A percentile compares a stretch with the other conserved stretches of the same genome.
Evolutionary conservation across 108 stramenopile species (phyloP).

Genomic region (Nannochloropsis salina): DNA sequence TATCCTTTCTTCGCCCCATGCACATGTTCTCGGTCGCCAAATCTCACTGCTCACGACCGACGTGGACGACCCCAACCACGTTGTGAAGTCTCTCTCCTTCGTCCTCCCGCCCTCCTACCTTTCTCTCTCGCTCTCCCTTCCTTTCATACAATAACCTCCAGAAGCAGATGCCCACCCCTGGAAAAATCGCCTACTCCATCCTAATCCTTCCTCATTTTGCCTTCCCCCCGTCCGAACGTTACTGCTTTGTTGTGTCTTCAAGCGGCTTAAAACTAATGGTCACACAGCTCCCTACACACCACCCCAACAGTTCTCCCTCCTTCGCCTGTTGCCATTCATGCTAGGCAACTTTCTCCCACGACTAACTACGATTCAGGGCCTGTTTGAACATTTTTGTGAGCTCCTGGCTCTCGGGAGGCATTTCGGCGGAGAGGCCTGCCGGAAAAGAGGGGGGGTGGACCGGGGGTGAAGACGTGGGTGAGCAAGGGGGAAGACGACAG

Average conservation of each 20-base stretch:
- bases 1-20: no score
- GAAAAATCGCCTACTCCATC: no score
- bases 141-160: background rate
- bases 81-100: no score
- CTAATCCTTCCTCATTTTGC: background rate
- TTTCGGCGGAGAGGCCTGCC: background rate
- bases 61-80: no score
- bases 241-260: no score
- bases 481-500: no score
- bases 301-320: background rate
- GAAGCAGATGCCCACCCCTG: no score
- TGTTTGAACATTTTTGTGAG: conserved; percentile 12
- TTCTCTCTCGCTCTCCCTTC: background rate
- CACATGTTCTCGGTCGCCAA: no score
- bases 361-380: background rate
- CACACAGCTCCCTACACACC: no score
- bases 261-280: no score
- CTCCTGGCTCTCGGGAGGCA: conserved; percentile 16
- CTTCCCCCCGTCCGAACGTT: no score
- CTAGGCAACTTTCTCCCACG: background rate
- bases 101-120: background rate
- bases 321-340: background rate
- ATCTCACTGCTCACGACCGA: no score
- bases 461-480: background rate
- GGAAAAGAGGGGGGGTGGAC: background rate